Base-by-base conservation (phyloP, 2,329 filamentous ascomycete species). In the Triangularia verruculosa region DNA sequence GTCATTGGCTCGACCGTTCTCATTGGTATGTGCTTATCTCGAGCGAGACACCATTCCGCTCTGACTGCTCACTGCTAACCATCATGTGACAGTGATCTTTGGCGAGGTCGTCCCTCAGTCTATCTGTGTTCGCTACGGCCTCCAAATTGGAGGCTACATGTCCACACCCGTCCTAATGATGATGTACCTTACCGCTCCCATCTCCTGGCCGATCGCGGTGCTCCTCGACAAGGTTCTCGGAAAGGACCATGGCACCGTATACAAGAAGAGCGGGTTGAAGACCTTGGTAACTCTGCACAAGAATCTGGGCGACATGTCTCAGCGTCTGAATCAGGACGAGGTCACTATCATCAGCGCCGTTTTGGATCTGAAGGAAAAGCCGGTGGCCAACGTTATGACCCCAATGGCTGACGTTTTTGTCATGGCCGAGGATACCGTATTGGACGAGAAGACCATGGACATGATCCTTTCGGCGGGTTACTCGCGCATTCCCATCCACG, bases 341-440 rank as follows among this genome's bases (percentile, higher is more conserved):
- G 95, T 99, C 69, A 98, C 95, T 65, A 99, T 99, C 75, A 99
- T 99, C 77, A 97, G 92, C 69, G 94, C 95, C 39, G 95, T 98
- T 13, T 80, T 99, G 63, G 95, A 99, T 74, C 82, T 99, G 69
- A 99, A 98, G 79, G 93, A 95, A 70, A 99, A 99, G 79, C 84
- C 94, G 0, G 93, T 99, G 6, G 92, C 92, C 53, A 90, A 87
- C 73, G 97, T 99, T 74, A 99, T 99, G 95, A 99, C 96, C 0
- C 95, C 95, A 0, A 98, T 99, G 91, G 88, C 92, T 54, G 93
- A 99, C 74, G 95, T 98, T 57, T 99, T 96, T 74, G 94, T 91
- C 66, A 92, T 99, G 86, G 93, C 93, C n/a, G 91, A 94, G 59
- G 93, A 99, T 72, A 95, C 94, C 4, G 83, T 98, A 1, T 79